Evolutionary conservation across 2,329 filamentous ascomycete genomes (phyloP), one percentile per base, ranked within the genome.

Genomic region (Sclerotinia subarctica): DNA sequence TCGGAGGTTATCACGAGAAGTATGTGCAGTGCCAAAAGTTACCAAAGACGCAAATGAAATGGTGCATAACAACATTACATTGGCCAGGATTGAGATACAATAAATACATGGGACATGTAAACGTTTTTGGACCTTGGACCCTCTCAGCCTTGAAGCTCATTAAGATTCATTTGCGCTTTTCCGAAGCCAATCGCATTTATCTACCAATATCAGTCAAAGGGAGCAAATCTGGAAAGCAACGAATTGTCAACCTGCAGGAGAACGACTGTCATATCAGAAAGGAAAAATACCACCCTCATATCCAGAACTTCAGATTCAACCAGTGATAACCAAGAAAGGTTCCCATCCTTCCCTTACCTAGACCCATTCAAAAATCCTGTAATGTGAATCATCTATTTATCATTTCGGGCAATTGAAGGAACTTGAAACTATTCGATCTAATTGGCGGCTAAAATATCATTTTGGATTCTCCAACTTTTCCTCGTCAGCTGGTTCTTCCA

Each of bases 21-120:
- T 15, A 29, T 24, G 35, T 29, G 46, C 54, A 42, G 35, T 44
- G n/a, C 62, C 44, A 57, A 38, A 57, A 57, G 53, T 57, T 57
- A 57, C 53, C 32, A 60, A 32, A 47, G 26, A 47, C 42, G 57
- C 42, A 60, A 44, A 60, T 60, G 57, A 60, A 59, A 60, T 60
- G 42, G 42, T 47, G 57, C 57, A 59, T 10, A 47, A 32, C 26
- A 26, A 59, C 42, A 60, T 47, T 60, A 47, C 57, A n/a, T 60
- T 42, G 57, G 32, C 57, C 57, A 47, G 57, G 42, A 47, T 60
- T 46, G 19, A 47, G 57, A 60, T 60, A 35, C 24, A 10, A 11
- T 17, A 60, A 10, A 19, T 17, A 60, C 24, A 47, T 32, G 32
- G 42, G 6, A n/a, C 26, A 60, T 60, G 24, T 32, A 53, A 53